Percentiles rank a stretch among this genome's conserved stretches.
phyloP scores from a whole-genome alignment of 2,329 filamentous ascomycete genomes.

The Geosmithia flava region DNA sequence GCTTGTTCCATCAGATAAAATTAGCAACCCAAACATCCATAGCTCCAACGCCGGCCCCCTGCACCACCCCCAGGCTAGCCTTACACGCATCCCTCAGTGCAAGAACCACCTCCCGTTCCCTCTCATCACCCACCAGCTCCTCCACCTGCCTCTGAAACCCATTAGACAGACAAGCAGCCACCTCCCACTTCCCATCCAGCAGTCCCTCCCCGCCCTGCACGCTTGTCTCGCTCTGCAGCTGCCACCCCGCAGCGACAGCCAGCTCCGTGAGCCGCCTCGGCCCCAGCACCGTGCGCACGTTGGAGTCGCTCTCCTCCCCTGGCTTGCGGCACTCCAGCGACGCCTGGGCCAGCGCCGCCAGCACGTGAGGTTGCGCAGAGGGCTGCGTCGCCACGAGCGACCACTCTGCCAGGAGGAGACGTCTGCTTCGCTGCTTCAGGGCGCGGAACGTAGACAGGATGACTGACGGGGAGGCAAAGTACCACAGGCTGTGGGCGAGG shows the following conservation, averaged over 20 bases:
- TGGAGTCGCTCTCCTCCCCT: slow-evolving; percentile 18
- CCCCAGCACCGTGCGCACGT: slow-evolving; percentile 20
- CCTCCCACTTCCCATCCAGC: slow-evolving; percentile 1
- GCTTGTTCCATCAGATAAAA: background rate
- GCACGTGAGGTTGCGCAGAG: slow-evolving; percentile 32
- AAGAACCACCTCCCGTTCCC: background rate
- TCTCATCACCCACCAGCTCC: background rate
- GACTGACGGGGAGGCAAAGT: slow-evolving; percentile 28
- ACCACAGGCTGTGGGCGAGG: slow-evolving; percentile 39
- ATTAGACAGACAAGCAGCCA: background rate
- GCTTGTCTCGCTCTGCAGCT: background rate
- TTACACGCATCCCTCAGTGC: slow-evolving; percentile 1
- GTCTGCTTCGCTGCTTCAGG: slow-evolving; percentile 8
- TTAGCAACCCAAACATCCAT: slow-evolving; percentile 1
- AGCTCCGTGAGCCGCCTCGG: background rate
- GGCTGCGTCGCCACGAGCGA: slow-evolving; percentile 19
- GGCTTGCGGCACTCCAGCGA: slow-evolving; percentile 26
- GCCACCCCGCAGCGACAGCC: background rate
- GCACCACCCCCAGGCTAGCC: background rate
- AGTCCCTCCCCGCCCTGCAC: background rate
- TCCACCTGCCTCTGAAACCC: background rate
- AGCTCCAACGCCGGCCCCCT: background rate
- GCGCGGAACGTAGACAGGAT: slow-evolving; percentile 10
- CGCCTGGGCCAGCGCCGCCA: slow-evolving; percentile 33
- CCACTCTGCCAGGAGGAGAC: slow-evolving; percentile 13